A percentile compares a stretch with the other conserved stretches of the same genome.
Evolutionary conservation across 345 rosid species (phyloP).

Genomic region (Aquilaria malaccensis): DNA sequence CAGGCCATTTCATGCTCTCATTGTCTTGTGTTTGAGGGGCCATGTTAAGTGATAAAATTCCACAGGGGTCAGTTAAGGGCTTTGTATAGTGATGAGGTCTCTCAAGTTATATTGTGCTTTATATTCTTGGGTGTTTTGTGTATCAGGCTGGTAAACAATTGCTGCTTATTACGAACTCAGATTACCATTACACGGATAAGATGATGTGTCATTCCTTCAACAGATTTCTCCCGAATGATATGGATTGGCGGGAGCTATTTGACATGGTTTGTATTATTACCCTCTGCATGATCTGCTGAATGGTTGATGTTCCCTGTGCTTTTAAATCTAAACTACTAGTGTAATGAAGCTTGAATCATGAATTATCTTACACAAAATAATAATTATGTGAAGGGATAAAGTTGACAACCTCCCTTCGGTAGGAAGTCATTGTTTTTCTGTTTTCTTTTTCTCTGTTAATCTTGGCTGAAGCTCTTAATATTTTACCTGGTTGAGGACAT

Average conservation of each 20-base stretch:
- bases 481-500: no score
- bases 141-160: constrained; percentile 93
- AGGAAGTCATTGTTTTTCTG: no score
- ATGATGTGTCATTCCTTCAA: constrained; percentile 97
- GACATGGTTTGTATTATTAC: constrained; percentile 50
- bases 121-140: constrained; percentile 13
- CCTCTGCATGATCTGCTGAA: constrained; percentile 11
- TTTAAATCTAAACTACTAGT: no score
- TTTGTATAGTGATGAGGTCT: no score
- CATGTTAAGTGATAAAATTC: constrained; percentile 5
- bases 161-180: constrained; percentile 93
- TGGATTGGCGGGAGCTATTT: constrained; percentile 93
- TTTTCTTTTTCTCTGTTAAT: no score
- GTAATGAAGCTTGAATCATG: no score
- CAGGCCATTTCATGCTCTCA: no score
- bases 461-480: no score
- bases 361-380: no score
- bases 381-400: no score
- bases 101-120: not conserved
- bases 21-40: no score
- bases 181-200: constrained; percentile 89
- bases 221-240: constrained; percentile 80
- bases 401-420: no score
- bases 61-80: not conserved
- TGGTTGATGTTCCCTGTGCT: not conserved